Conservation (phyloP, 257 asterid species). For the Apocynum venetum region DNA sequence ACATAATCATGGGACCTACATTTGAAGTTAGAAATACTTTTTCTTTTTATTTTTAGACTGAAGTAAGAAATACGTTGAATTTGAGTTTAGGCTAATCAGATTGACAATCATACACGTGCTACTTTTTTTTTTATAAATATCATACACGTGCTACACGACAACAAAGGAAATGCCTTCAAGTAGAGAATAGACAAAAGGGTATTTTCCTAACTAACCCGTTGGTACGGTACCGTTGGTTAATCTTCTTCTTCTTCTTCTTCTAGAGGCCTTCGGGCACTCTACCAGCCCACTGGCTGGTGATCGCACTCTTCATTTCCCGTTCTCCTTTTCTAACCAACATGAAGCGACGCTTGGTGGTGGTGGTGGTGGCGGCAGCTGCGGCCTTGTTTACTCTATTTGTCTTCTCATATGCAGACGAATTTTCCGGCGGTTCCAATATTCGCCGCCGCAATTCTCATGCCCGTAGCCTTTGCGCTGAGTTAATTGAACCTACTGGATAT, state of each 20-base stretch:
- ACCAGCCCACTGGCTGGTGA: not conserved
- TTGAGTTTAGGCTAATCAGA: no score
- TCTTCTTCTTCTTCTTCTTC: not conserved
- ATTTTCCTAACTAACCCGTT: not conserved
- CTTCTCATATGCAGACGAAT: constrained; percentile 31
- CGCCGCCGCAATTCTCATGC: constrained; percentile 36
- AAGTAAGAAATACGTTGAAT: no score
- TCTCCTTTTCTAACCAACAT: not conserved
- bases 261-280: not conserved
- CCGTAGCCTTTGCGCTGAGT: constrained; percentile 60
- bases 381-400: constrained; percentile 22
- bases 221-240: not conserved
- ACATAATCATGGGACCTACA: no score
- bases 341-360: not conserved
- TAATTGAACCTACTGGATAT: constrained; percentile 70
- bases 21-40: no score
- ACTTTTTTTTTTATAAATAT: no score
- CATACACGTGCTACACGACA: no score
- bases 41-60: no score
- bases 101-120: no score
- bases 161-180: not conserved
- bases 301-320: not conserved
- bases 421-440: constrained; percentile 32
- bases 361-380: constrained; percentile 16
- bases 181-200: not conserved